Percentiles rank a stretch among this genome's conserved stretches.
phyloP scores from a whole-genome alignment of 208 protist genomes.

The Leishmania mexicana region DNA sequence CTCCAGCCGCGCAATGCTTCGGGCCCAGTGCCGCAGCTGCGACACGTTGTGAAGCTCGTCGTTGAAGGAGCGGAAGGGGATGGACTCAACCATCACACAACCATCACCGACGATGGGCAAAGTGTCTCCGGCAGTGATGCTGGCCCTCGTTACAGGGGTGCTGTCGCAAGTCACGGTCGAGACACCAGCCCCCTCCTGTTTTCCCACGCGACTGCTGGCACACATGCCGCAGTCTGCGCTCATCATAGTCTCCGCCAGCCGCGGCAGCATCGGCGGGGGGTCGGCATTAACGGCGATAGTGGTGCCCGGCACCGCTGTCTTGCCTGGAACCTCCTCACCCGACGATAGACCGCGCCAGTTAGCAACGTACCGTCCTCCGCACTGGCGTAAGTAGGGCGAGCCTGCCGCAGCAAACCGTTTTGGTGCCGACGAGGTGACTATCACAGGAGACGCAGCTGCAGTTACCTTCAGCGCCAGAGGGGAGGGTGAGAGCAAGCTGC shows the following conservation, averaged over 20 bases:
- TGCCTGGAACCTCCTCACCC: not conserved
- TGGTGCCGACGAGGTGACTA: not conserved
- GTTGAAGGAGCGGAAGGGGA: constrained; percentile 17
- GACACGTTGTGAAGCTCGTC: constrained; percentile 25
- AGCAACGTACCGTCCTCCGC: constrained; percentile 11
- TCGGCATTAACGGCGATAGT: not conserved
- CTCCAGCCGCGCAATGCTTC: constrained; percentile 14
- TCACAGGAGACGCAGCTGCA: not conserved
- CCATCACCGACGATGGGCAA: constrained; percentile 2
- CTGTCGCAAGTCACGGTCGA: not conserved
- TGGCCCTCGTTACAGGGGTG: constrained; percentile 2
- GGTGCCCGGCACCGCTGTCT: not conserved
- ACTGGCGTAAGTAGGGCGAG: not conserved
- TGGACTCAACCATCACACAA: constrained; percentile 12
- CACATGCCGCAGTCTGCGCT: constrained; percentile 1
- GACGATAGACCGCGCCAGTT: constrained; percentile 23
- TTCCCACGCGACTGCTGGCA: not conserved
- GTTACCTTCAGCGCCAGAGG: not conserved
- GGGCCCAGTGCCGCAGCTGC: constrained; percentile 34
- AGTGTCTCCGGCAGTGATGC: not conserved
- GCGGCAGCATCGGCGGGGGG: not conserved
- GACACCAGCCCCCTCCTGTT: not conserved
- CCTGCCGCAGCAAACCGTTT: not conserved
- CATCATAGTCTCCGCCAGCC: not conserved
- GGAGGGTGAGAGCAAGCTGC: not conserved